Percentiles rank a stretch among this genome's conserved stretches.
These are phyloP conservation scores for Pleurotus citrinopileatus DNA, from an alignment of 768 basidiomycete genomes.

Conservation along the genomic window DNA sequence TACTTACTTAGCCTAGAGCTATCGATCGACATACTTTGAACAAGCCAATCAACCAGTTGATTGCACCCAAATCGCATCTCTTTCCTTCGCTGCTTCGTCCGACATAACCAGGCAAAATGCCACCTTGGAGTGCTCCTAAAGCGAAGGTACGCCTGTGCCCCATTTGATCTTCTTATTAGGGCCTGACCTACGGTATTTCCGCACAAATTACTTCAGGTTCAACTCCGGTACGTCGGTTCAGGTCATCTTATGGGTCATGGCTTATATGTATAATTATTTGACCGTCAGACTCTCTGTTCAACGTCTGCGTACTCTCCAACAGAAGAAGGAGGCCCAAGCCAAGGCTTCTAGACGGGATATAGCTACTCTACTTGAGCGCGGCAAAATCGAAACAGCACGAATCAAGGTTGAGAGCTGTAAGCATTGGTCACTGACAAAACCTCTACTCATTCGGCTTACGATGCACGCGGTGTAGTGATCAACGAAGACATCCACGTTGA, in stretches of 20 bases:
- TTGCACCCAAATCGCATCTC: too few species aligned
- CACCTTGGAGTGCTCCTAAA: constrained; percentile 61
- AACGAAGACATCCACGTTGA: constrained; percentile 85
- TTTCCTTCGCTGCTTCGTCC: too few species aligned
- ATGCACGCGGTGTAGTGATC: constrained; percentile 70
- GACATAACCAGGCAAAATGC: constrained; percentile 28
- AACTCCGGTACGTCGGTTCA: constrained; percentile 34
- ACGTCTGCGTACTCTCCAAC: constrained; percentile 78
- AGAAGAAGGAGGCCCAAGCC: constrained; percentile 88
- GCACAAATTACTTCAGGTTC: constrained; percentile 33
- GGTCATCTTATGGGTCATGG: neutral
- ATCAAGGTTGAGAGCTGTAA: constrained; percentile 83
- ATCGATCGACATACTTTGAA: too few species aligned
- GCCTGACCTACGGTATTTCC: constrained; percentile 3
- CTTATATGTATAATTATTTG: too few species aligned
- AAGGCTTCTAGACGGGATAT: constrained; percentile 74
- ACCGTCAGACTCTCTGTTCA: constrained; percentile 73
- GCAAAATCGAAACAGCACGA: constrained; percentile 80
- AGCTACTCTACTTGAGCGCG: constrained; percentile 72
- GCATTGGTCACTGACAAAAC: constrained; percentile 27
- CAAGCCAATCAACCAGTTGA: too few species aligned
- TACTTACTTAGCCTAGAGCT: too few species aligned
- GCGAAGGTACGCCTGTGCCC: constrained; percentile 41
- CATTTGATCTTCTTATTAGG: neutral
- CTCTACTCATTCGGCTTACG: neutral